Conservation (phyloP, 202 grass and related monocot species). For the Setaria italica region DNA sequence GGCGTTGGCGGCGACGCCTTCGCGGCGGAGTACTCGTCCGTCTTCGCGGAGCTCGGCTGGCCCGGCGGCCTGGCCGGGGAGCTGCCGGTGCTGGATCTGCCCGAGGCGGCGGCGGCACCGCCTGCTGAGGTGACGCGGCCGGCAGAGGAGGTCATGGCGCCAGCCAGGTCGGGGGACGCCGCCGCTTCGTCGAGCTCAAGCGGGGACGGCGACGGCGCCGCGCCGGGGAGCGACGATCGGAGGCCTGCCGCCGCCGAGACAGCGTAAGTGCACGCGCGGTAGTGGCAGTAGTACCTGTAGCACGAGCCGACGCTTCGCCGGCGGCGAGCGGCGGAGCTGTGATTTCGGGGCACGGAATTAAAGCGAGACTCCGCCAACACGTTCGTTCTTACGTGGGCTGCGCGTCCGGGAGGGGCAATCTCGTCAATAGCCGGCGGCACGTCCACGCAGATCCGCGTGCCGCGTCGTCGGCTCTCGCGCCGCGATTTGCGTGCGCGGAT, state of each 20-base stretch:
- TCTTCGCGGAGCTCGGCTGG: slow-evolving; percentile 59
- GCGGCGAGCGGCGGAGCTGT: slow-evolving; percentile 44
- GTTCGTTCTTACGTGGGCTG: slow-evolving; percentile 35
- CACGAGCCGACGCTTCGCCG: neutral
- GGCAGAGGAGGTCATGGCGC: slow-evolving; percentile 26
- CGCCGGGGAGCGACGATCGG: slow-evolving; percentile 49
- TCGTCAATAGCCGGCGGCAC: slow-evolving; percentile 38
- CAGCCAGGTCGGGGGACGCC: slow-evolving; percentile 50
- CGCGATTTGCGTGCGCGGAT: slow-evolving; percentile 80
- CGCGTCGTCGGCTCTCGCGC: slow-evolving; percentile 46
- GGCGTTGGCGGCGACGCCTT: slow-evolving; percentile 37
- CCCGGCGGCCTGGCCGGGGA: slow-evolving; percentile 43
- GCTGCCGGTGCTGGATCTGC: slow-evolving; percentile 57
- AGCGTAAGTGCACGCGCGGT: slow-evolving; percentile 64
- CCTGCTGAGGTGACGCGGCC: neutral
- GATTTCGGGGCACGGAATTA: neutral
- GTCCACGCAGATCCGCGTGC: slow-evolving; percentile 48
- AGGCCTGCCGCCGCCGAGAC: slow-evolving; percentile 45
- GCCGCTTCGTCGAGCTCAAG: slow-evolving; percentile 74
- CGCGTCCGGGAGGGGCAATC: slow-evolving; percentile 56
- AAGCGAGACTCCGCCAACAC: neutral
- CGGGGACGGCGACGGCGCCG: slow-evolving; percentile 36
- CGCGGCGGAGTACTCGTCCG: slow-evolving; percentile 50
- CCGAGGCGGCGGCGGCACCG: slow-evolving; percentile 2
- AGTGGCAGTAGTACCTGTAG: neutral